Base-by-base conservation (phyloP, 805 yeast genomes). In the Lachancea meyersii region DNA sequence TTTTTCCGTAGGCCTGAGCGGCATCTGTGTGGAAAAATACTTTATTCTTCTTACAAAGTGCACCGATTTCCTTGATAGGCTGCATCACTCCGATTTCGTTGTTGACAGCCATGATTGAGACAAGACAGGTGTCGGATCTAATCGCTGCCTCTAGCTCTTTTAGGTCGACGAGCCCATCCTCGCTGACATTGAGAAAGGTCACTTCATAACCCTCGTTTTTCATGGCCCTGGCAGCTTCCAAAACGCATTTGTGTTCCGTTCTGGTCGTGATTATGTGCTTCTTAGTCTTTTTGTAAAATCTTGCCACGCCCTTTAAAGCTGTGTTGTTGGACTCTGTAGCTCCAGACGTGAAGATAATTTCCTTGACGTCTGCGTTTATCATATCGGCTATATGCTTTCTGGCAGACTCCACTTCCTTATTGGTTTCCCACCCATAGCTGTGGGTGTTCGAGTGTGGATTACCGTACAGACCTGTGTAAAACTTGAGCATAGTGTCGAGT, bases 401-500 rank as follows among this genome's bases (percentile, higher is more conserved):
- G 5, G 98, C 96, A 39, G 69, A 68, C 60, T 93, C 98, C 14
- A 93, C 93, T 46, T 82, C 96, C 49, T 76, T 77, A 46, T 91
- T 96, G 3, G 98, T 86, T 68, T 93, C 99, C 99, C 99, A 93
- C 27, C 99, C 99, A 62, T 91, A 93, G 5, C 95, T 77, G 61
- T 93, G 99, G 2, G 98, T 93, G 46, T 93, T 80, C 5, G 96
- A 87, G 67, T 93, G 99, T 18, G 99, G 99, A 63, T 93, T 93
- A 48, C 99, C 99, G 61, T 87, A 93, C 44, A 86, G 72, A 3
- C 97, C 97, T 2, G 97, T 91, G 63, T 77, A 84, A 59, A 82
- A 87, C 54, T 76, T 78, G 53, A 86, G 62, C 95, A 86, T 87
- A 52, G 79, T 82, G 60, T 86, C 96, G 52, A 93, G 67, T 8